phyloP scores from a whole-genome alignment of 139 green algal genomes.

The Ulvella scutata region DNA sequence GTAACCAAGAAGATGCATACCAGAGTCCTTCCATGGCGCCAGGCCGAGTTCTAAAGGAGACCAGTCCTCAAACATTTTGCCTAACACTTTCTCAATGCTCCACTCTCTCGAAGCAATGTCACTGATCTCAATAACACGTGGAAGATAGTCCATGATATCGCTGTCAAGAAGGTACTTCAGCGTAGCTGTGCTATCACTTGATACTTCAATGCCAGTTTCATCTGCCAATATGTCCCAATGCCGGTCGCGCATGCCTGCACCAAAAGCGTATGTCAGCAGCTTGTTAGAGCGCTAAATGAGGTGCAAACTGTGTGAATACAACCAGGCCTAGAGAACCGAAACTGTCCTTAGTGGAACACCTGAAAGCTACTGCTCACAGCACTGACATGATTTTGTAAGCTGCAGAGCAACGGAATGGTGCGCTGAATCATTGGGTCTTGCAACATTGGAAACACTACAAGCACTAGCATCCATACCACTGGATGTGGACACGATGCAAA shows the following conservation, averaged over 20 bases:
- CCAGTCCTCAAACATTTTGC: constrained; percentile 35
- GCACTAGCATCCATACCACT: no score
- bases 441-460: no score
- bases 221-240: constrained; percentile 52
- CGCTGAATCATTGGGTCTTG: no score
- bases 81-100: constrained; percentile 30
- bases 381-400: no score
- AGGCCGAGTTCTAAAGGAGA: constrained; percentile 45
- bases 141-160: constrained; percentile 32
- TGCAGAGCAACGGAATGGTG: no score
- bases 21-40: constrained; percentile 45
- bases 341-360: no score
- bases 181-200: constrained; percentile 23
- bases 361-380: no score
- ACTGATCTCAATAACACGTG: constrained; percentile 24
- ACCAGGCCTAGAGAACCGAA: no score
- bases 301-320: no score
- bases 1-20: constrained; percentile 15
- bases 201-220: constrained; percentile 48
- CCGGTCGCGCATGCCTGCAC: constrained; percentile 47
- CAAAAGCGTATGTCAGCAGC: no score
- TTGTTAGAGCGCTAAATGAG: no score
- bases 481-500: no score
- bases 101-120: constrained; percentile 29
- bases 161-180: constrained; percentile 45